phyloP scores from a whole-genome alignment of 345 rosid genomes.

The Kandelia obovata region DNA sequence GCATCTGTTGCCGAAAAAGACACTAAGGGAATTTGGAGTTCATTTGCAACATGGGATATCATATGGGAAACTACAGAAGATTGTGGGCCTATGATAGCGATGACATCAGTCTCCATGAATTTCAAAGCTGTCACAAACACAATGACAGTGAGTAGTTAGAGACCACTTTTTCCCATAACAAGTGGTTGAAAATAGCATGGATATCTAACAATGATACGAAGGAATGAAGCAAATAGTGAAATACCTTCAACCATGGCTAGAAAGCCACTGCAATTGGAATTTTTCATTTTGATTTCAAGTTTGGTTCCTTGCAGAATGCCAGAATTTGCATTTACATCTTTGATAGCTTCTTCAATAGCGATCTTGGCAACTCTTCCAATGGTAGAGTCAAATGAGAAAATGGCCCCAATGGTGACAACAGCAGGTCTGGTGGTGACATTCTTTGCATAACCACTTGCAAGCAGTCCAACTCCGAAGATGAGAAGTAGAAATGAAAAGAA shows the following conservation, averaged over 20 bases:
- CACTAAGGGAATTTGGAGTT: conserved; percentile 72
- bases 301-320: conserved; percentile 58
- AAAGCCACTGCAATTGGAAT: conserved; percentile 83
- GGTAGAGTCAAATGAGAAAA: conserved; percentile 58
- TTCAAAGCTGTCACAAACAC: conserved; percentile 54
- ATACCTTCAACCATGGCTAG: conserved; percentile 86
- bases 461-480: conserved; percentile 22
- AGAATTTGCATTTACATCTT: conserved; percentile 73
- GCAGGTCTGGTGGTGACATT: conserved; percentile 56
- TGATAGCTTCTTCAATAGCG: conserved; percentile 81
- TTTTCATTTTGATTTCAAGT: conserved; percentile 42
- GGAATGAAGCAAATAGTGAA: conserved; percentile 6
- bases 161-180: conserved; percentile 4
- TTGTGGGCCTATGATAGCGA: conserved; percentile 87
- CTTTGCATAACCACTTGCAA: conserved; percentile 33
- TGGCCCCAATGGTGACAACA: conserved; percentile 65
- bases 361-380: conserved; percentile 82
- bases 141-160: conserved; percentile 1
- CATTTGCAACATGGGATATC: conserved; percentile 65
- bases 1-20: conserved; percentile 93
- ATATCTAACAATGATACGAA: conserved; percentile 3
- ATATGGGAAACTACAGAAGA: conserved; percentile 78
- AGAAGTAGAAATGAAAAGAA: conserved; percentile 33
- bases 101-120: conserved; percentile 74
- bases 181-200: conserved; percentile 9